Evolutionary conservation across 1,284 basidiomycete species (phyloP), one percentile per base, ranked within the genome.

Genomic region (Chalciporus piperatoides): DNA sequence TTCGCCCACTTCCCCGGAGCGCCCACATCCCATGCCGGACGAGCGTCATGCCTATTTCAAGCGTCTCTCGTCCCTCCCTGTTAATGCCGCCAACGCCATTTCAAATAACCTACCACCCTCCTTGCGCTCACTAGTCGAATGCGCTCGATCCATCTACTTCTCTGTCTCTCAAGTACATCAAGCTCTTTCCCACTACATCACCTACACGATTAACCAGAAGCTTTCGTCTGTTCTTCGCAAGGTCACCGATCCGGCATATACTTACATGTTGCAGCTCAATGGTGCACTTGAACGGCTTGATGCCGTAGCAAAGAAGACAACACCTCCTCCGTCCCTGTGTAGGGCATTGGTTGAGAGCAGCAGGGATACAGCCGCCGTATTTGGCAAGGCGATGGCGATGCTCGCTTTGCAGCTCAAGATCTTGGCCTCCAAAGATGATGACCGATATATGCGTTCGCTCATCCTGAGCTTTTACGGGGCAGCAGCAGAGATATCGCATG

Each of bases 21-120:
- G 69, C 44, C 67, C 72, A 0, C 71, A 75, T 3, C 78, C 79
- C 36, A 77, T 84, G 6, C 79, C 90, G 62, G 84, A 90, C 48
- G 92, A 95, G 64, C 82, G 92, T 27, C 91, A 94, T 65, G 90
- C 90, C 9, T 99, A 99, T 68, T 99, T 99, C 71, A 85, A 89
- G 25, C 84, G 95, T 15, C 74, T 96, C 14, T 86, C 86, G 3
- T 85, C 86, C 38, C 72, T 96, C 3, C 89, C 90, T 0, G 70
- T 77, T 0, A 81, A 55, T 35, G 42, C 90, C 0, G 70, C 77
- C 0, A 80, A 55, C 30, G 44, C 52, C 14, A 79, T 86, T 28
- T 78, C 83, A 21, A 84, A 82, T 56, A 77, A 84, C 12, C 79
- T 97, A 9, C 90, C 95, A 0, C 72, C 78, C 7, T 75, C 88